Evolutionary conservation across 2,329 filamentous ascomycete species (phyloP).

Genomic region (Penicillium decumbens): DNA sequence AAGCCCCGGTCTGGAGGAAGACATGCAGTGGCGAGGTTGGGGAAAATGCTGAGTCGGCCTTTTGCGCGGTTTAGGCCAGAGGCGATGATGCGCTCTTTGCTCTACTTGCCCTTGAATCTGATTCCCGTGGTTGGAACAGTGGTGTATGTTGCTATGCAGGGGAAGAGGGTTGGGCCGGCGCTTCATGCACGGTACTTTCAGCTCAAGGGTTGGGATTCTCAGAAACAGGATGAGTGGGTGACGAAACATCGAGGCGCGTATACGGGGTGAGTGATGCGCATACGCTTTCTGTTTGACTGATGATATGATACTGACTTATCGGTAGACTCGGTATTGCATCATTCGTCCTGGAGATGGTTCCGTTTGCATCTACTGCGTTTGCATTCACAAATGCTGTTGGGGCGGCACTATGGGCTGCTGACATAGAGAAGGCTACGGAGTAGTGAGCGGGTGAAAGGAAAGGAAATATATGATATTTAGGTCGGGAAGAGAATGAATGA

Average conservation of each 20-base stretch:
- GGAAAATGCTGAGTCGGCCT: conserved; percentile 53
- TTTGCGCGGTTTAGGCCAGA: conserved; percentile 48
- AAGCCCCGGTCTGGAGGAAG: conserved; percentile 45
- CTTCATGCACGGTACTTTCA: conserved; percentile 73
- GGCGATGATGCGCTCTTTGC: conserved; percentile 69
- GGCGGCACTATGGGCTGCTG: conserved; percentile 89
- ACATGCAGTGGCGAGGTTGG: conserved; percentile 54
- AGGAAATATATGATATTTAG: background rate
- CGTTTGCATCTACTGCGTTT: conserved; percentile 76
- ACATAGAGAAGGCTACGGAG: conserved; percentile 59
- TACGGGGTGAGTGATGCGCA: conserved; percentile 60
- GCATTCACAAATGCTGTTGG: conserved; percentile 89
- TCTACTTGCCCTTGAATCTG: conserved; percentile 89
- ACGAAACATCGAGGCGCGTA: conserved; percentile 69
- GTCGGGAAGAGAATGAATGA: background rate
- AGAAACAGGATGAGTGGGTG: conserved; percentile 64
- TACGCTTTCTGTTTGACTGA: background rate
- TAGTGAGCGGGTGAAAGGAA: conserved; percentile 4
- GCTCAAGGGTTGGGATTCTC: conserved; percentile 73
- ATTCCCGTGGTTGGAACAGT: conserved; percentile 83
- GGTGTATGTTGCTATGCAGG: conserved; percentile 74
- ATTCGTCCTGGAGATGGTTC: conserved; percentile 78
- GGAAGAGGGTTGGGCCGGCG: conserved; percentile 52
- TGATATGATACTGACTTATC: conserved; percentile 14
- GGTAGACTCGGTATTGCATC: conserved; percentile 66